phyloP scores from a whole-genome alignment of 176 grass and related monocot species.

The Oryza coarctata region DNA sequence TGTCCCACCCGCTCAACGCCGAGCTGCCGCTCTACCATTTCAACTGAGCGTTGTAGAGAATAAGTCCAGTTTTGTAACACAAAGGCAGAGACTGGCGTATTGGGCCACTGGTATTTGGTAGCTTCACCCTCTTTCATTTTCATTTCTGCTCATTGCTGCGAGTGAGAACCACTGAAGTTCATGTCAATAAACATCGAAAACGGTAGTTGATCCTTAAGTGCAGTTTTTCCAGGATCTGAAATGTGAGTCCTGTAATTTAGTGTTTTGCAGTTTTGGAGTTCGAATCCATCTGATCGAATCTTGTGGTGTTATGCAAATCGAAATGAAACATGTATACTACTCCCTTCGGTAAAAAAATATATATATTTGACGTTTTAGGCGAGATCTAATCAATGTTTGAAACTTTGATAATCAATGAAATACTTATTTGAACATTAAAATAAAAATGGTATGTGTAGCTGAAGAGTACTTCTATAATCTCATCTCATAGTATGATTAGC shows the following conservation, averaged over 20 bases:
- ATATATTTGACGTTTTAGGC: not conserved
- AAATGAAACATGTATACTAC: not conserved
- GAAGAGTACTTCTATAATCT: no score
- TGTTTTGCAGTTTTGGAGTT: not conserved
- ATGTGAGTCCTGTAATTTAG: not conserved
- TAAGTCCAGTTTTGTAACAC: constrained; percentile 21
- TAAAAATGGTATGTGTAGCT: no score
- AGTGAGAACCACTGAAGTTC: not conserved
- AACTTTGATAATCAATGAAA: no score
- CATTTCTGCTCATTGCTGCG: not conserved
- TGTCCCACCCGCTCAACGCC: constrained; percentile 56
- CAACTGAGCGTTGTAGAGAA: constrained; percentile 26
- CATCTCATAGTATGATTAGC: no score
- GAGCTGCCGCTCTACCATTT: constrained; percentile 60
- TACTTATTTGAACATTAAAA: no score
- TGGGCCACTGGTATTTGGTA: constrained; percentile 21
- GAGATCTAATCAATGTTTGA: not conserved
- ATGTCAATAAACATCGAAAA: constrained; percentile 33
- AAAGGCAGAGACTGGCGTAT: not conserved
- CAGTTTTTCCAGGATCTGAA: not conserved
- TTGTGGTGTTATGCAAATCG: not conserved
- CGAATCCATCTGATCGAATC: not conserved
- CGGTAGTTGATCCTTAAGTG: not conserved
- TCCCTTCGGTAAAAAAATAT: not conserved
- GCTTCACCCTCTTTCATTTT: not conserved